Conservation (phyloP, 495 filamentous ascomycete genomes). For the Durotheca rogersii region DNA sequence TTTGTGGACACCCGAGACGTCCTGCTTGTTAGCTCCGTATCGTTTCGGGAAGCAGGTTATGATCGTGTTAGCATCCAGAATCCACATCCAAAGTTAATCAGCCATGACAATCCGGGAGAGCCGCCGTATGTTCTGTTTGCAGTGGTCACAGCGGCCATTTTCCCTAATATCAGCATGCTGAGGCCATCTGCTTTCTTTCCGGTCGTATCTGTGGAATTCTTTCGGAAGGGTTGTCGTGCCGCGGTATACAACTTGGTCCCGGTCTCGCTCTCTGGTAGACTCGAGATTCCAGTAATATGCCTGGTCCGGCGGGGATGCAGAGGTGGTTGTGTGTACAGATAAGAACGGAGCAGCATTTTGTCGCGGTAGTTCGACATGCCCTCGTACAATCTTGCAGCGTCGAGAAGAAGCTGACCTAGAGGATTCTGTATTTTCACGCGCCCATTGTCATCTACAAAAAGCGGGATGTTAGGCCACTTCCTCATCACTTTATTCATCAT, state of each 20-base stretch:
- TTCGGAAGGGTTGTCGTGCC: conserved; percentile 36
- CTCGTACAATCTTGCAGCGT: conserved; percentile 42
- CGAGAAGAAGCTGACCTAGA: conserved; percentile 39
- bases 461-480: not conserved
- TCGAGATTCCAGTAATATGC: conserved; percentile 64
- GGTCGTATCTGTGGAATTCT: conserved; percentile 28
- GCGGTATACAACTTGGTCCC: conserved; percentile 69
- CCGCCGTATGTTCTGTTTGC: conserved; percentile 39
- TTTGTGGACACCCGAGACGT: conserved; percentile 63
- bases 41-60: conserved; percentile 68
- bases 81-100: conserved; percentile 76
- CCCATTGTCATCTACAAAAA: conserved; percentile 18
- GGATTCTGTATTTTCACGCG: conserved; percentile 36
- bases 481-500: conserved; percentile 14
- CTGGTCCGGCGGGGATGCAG: conserved; percentile 71
- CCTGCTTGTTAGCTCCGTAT: conserved; percentile 67
- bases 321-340: conserved; percentile 56
- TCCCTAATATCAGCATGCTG: conserved; percentile 15
- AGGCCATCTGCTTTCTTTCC: conserved; percentile 7
- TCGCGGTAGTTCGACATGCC: conserved; percentile 50
- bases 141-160: conserved; percentile 26
- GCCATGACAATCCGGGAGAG: conserved; percentile 71
- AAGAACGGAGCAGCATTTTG: conserved; percentile 59
- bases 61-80: conserved; percentile 64
- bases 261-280: conserved; percentile 60